Base-by-base conservation (phyloP, 768 basidiomycete species). In the Boletales sp. region DNA sequence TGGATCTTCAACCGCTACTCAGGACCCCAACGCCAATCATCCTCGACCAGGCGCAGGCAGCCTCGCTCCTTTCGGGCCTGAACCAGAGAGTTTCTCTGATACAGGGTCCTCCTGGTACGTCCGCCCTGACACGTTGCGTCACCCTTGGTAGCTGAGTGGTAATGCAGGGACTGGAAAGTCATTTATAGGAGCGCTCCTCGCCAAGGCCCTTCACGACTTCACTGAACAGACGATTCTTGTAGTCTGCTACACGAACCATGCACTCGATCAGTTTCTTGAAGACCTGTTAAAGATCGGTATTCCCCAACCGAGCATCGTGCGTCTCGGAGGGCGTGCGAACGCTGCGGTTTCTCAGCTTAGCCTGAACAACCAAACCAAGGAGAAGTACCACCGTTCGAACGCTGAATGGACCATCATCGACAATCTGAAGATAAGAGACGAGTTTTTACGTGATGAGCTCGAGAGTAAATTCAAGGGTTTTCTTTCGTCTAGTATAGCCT, bases 241-340 rank as follows among this genome's bases (percentile, higher is more conserved):
- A 2, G 79, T 84, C 35, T 86, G 84, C 55, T 86, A 78, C 52
- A 87, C 85, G 0, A 87, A 87, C 52, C 85, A 87, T 50, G 86
- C 86, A 0, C 73, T 87, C 0, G 85, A 87, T 56, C 79, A 85
- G 50, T 82, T 87, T 46, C 71, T 87, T 2, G 77, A 79, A 46
- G 78, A 81, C 50, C 71, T 87, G 1, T 58, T 87, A 4, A 72
- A 79, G 39, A 80, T 82, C 31, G 83, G 81, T 1, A 83, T 87
- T 7, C 79, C 83, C 0, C 43, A 48, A 0, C 5, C 40, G 1
- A 69, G 55, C 29, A 76, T 87, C 49, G 77, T 80, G 14, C 76
- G 85, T 0, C 66, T 87, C 0, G 74, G 74, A 8, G 76, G 84
- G 2, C 84, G 84, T 53, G 72, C 75, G 0, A 81, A 80, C 4